Percentiles rank a stretch among this genome's conserved stretches.
Evolutionary conservation across 805 yeast genomes (phyloP).

Genomic region (Naumovozyma castellii): DNA sequence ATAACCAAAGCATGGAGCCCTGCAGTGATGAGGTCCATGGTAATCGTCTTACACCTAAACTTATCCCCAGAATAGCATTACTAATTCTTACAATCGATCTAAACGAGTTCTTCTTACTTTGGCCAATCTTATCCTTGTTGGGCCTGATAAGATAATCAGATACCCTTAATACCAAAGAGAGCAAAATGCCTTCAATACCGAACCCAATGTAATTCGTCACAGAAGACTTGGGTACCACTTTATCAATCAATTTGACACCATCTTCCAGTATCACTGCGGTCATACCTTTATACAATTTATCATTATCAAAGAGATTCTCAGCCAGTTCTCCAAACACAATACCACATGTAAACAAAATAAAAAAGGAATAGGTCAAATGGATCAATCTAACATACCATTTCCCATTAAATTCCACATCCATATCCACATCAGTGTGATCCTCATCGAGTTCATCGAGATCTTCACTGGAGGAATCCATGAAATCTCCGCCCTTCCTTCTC

Average conservation of each 20-base stretch:
- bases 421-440: conserved; percentile 1
- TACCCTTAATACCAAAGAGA: conserved; percentile 47
- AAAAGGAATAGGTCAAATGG: conserved; percentile 10
- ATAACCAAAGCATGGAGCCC: conserved; percentile 51
- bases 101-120: conserved; percentile 26
- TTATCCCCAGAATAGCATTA: conserved; percentile 57
- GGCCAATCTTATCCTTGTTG: not conserved
- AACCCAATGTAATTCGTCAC: conserved; percentile 14
- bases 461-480: conserved; percentile 11
- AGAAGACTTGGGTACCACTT: not conserved
- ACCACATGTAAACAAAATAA: conserved; percentile 37
- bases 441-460: conserved; percentile 19
- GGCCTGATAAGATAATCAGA: conserved; percentile 17
- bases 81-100: conserved; percentile 41
- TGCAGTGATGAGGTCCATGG: conserved; percentile 60
- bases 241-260: conserved; percentile 3
- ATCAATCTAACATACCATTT: conserved; percentile 5
- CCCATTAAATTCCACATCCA: conserved; percentile 1
- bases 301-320: conserved; percentile 42
- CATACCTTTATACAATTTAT: conserved; percentile 42
- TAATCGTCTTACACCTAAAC: conserved; percentile 55
- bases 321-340: conserved; percentile 44
- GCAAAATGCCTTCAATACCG: conserved; percentile 46
- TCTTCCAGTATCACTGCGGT: conserved; percentile 16
- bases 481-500: conserved; percentile 18